These are phyloP conservation scores for Oxytropis ochrocephala DNA, from an alignment of 306 rosid species.

Conservation along the genomic window DNA sequence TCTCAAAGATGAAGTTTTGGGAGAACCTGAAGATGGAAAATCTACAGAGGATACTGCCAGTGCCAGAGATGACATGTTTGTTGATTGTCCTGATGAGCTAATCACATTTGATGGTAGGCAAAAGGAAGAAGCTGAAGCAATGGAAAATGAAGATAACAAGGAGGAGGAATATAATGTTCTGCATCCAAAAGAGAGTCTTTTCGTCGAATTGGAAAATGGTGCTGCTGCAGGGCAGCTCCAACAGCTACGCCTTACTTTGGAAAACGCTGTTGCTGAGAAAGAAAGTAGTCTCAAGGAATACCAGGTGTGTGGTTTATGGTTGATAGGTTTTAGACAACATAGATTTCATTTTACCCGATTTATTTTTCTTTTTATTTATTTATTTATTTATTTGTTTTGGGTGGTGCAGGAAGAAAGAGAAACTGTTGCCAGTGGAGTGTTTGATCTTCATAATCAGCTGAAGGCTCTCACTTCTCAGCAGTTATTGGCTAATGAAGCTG, in stretches of 20 bases:
- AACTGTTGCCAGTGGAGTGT: conserved; percentile 37
- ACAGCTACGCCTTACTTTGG: conserved; percentile 29
- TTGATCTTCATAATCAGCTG: conserved; percentile 47
- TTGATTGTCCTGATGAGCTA: conserved; percentile 84
- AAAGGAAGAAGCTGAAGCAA: conserved; percentile 33
- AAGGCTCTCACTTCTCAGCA: conserved; percentile 40
- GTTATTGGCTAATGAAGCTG: conserved; percentile 16
- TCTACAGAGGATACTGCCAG: conserved; percentile 49
- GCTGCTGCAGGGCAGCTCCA: conserved; percentile 24
- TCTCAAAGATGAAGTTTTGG: conserved; percentile 21
- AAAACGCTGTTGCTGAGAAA: conserved; percentile 32
- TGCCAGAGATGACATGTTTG: conserved; percentile 78
- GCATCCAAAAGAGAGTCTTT: conserved; percentile 8
- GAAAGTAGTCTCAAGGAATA: conserved; percentile 32
- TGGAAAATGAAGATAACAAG: conserved; percentile 28
- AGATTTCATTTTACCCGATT: background rate
- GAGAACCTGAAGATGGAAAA: conserved; percentile 35
- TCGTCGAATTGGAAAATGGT: conserved; percentile 28
- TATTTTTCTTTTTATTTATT: too few species aligned
- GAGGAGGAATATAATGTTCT: conserved; percentile 27
- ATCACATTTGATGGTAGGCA: conserved; percentile 26
- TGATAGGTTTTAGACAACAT: background rate
- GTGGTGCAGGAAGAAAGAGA: conserved; percentile 56
- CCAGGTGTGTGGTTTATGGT: conserved; percentile 34
- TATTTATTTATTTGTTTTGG: background rate